These are phyloP conservation scores for Malassezia slooffiae DNA, from an alignment of 1,284 basidiomycete genomes.

Conservation along the genomic window DNA sequence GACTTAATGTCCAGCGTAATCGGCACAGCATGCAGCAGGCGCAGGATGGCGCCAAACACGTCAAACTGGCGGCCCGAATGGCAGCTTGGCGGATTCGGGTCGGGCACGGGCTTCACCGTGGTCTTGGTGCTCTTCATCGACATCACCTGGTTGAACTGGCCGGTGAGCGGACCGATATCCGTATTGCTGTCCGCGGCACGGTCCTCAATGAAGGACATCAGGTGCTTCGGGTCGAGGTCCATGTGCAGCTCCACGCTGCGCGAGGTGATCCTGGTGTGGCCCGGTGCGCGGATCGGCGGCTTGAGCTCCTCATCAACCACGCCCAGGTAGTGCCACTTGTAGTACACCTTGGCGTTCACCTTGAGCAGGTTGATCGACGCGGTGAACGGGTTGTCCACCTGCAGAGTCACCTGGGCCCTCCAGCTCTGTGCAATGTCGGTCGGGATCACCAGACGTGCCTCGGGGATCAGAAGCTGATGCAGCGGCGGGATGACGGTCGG, in stretches of 20 bases:
- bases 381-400: slow-evolving; percentile 62
- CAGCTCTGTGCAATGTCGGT: slow-evolving; percentile 39
- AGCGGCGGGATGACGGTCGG: slow-evolving; percentile 60
- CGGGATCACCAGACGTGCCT: slow-evolving; percentile 41
- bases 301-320: slow-evolving; percentile 52
- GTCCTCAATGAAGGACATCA: slow-evolving; percentile 55
- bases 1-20: slow-evolving; percentile 51
- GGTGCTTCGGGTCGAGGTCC: slow-evolving; percentile 57
- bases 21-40: slow-evolving; percentile 55
- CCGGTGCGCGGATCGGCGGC: slow-evolving; percentile 56
- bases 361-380: slow-evolving; percentile 60
- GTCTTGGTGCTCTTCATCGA: slow-evolving; percentile 56
- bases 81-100: slow-evolving; percentile 50
- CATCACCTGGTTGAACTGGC: slow-evolving; percentile 55
- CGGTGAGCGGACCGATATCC: slow-evolving; percentile 57
- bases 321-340: slow-evolving; percentile 48
- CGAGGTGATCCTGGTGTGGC: slow-evolving; percentile 58
- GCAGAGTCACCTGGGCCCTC: slow-evolving; percentile 28
- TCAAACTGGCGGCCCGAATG: slow-evolving; percentile 51
- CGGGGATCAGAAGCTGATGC: slow-evolving; percentile 56
- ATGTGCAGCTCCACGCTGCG: slow-evolving; percentile 56
- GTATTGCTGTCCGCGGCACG: slow-evolving; percentile 55
- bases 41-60: slow-evolving; percentile 55
- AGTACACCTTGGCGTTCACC: slow-evolving; percentile 54
- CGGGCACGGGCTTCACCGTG: slow-evolving; percentile 52